These are phyloP conservation scores for Amauroascus niger DNA, from an alignment of 2,329 filamentous ascomycete genomes.

Conservation along the genomic window DNA sequence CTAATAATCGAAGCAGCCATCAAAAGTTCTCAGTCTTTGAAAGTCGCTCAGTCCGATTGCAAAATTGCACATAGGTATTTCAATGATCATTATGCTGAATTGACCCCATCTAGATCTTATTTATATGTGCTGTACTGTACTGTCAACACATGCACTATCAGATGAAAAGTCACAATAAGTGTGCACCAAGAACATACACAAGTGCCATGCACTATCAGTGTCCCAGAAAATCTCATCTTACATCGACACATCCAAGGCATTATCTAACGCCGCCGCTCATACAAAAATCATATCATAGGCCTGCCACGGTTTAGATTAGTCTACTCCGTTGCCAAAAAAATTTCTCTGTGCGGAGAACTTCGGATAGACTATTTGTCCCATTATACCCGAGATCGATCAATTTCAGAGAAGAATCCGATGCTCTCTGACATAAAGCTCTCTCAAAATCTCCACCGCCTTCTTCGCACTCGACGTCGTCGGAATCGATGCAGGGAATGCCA, in stretches of 20 bases:
- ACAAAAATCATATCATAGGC: too few species aligned
- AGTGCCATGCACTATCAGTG: background rate
- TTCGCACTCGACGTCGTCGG: slow-evolving; percentile 30
- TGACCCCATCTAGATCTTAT: background rate
- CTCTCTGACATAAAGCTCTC: slow-evolving; percentile 31
- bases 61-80: too few species aligned
- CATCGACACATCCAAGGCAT: background rate
- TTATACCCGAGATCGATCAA: background rate
- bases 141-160: background rate
- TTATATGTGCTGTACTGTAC: background rate
- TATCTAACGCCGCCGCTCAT: too few species aligned
- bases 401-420: slow-evolving; percentile 32
- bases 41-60: too few species aligned
- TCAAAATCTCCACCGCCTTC: slow-evolving; percentile 32
- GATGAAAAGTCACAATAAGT: background rate
- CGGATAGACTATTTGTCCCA: too few species aligned
- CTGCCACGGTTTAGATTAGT: too few species aligned
- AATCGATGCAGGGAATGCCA: slow-evolving; percentile 56
- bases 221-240: background rate
- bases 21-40: too few species aligned
- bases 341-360: too few species aligned
- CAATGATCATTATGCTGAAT: too few species aligned
- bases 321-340: too few species aligned
- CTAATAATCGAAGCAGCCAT: too few species aligned
- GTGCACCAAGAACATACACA: background rate